Base-by-base conservation (phyloP, 257 asterid genomes). In the Solanum medicagineum region DNA sequence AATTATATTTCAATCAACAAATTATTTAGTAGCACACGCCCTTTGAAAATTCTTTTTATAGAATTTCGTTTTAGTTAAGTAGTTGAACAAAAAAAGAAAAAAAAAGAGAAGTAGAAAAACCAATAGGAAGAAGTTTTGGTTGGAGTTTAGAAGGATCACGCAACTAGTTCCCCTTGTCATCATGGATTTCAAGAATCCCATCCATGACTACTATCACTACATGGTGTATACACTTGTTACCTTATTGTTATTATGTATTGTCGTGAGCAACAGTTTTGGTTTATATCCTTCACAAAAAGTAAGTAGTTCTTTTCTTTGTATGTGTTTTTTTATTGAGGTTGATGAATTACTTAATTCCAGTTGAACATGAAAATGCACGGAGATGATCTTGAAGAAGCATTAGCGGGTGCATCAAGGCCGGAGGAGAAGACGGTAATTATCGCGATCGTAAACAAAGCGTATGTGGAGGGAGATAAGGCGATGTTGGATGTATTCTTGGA, bases 401-500 rank as follows among this genome's bases (percentile, higher is more conserved):
- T 92, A 13, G 63, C 65, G 29, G 59, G 42, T 47, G 87, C 92
- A 19, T 81, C 92, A 40, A 91, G 81, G 6, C 0, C 36, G 4
- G 63, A 53, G 57, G 54, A 89, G 77, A 89, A 89, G 75, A 89
- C 92, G 11, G 81, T 93, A 44, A 90, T 93, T 10, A 91, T 93
- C 3, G 80, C 93, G 0, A 36, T 90, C 8, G 53, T 91, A 19
- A 91, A 91, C 19, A 86, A 87, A 68, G 95, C 93, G 1, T 93
- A 91, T 15, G 90, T 89, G 1, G 93, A 93, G 29, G 94, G 90
- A 3, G 88, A 87, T 57, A 87, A 86, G 77, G 53, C 95, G 15
- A 91, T 93, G 95, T 62, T 93, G 8, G 93, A 91, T 51, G 44
- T 91, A 1, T 93, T 93, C 86, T 85, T 91, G 22, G 95, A 93